Percentiles rank a stretch among this genome's conserved stretches.
Evolutionary conservation across 2,329 filamentous ascomycete genomes (phyloP).

Genomic region (Ceratocystis huliohia): DNA sequence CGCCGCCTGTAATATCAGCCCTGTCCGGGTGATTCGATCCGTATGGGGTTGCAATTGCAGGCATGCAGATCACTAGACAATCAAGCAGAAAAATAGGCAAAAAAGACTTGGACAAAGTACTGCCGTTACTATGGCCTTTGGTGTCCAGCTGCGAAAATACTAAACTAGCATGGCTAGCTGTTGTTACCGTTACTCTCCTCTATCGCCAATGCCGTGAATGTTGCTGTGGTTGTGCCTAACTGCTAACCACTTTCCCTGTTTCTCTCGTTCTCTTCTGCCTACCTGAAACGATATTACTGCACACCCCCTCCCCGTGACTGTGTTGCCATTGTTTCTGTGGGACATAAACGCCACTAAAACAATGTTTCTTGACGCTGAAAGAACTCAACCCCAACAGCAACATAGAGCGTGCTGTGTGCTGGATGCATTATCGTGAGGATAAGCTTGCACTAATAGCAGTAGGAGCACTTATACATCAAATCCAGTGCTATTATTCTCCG

Average conservation of each 20-base stretch:
- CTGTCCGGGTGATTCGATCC: slow-evolving; percentile 3
- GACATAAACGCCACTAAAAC: slow-evolving; percentile 5
- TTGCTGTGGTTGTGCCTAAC: background rate
- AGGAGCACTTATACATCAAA: background rate
- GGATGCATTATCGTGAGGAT: background rate
- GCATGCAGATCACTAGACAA: background rate
- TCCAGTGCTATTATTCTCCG: background rate
- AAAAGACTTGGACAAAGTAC: background rate
- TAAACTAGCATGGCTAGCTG: background rate
- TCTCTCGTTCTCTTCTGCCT: background rate
- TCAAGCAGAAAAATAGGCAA: background rate
- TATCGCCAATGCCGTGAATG: background rate
- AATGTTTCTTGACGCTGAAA: background rate
- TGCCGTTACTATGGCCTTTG: background rate
- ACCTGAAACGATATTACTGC: background rate
- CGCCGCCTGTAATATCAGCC: slow-evolving; percentile 8
- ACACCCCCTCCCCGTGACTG: background rate
- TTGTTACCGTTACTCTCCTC: background rate
- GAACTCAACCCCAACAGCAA: background rate
- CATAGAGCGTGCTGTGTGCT: background rate
- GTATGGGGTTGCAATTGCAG: slow-evolving; percentile 1
- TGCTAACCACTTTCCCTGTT: background rate
- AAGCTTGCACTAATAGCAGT: background rate
- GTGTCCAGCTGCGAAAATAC: background rate
- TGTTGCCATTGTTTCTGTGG: background rate